These are phyloP conservation scores for Bisporella sp. DNA, from an alignment of 2,329 filamentous ascomycete species.

Conservation along the genomic window DNA sequence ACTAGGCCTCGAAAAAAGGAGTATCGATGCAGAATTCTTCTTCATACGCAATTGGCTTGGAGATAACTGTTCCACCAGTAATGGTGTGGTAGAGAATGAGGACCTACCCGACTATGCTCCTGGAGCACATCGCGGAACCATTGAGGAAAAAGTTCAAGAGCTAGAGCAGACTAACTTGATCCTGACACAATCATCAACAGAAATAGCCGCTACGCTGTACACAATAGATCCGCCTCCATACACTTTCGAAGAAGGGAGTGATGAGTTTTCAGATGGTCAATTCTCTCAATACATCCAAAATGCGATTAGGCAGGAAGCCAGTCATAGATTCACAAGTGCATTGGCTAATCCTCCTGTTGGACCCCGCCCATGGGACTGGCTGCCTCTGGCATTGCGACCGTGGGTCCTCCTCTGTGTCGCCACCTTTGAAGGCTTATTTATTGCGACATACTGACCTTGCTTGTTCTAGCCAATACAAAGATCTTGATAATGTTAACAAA, in stretches of 20 bases:
- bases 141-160: constrained; percentile 6
- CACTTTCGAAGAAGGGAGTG: constrained; percentile 10
- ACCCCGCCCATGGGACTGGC: too few relatives aligned
- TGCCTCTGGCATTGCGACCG: too few relatives aligned
- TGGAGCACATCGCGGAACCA: constrained; percentile 1
- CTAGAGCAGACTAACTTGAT: constrained; percentile 5
- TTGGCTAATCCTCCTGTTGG: too few relatives aligned
- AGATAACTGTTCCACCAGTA: neutral
- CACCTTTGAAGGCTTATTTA: too few relatives aligned
- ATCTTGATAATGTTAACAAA: constrained; percentile 4
- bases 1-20: constrained; percentile 8
- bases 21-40: constrained; percentile 13
- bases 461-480: neutral
- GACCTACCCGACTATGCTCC: constrained; percentile 12
- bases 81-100: neutral
- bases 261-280: constrained; percentile 9
- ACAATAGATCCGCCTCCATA: constrained; percentile 12
- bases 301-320: constrained; percentile 10
- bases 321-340: neutral
- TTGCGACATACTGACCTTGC: too few relatives aligned
- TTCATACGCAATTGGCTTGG: constrained; percentile 15
- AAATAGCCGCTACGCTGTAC: neutral
- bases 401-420: too few relatives aligned
- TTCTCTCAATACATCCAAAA: constrained; percentile 11
- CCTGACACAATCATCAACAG: neutral